Conservation (phyloP, 202 grass and related monocot species). For the Brachypodium distachyon region DNA sequence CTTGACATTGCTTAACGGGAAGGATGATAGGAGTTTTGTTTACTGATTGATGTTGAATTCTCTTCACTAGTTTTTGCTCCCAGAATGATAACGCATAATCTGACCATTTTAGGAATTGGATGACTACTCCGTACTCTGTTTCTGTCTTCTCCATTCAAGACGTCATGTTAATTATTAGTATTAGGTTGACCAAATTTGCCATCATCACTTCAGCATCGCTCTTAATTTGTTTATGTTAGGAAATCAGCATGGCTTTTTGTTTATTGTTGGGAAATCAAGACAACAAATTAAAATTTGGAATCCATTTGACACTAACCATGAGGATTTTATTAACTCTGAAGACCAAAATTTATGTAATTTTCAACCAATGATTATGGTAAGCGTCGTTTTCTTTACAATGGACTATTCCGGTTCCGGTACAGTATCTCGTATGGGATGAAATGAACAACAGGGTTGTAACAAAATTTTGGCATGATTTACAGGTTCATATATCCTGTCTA, state of each 20-base stretch:
- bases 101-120: not conserved
- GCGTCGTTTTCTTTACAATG: not conserved
- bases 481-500: not conserved
- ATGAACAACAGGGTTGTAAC: not conserved
- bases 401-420: too few species aligned
- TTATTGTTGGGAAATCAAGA: not conserved
- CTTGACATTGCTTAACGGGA: not conserved
- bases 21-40: not conserved
- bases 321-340: not conserved
- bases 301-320: not conserved
- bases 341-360: not conserved
- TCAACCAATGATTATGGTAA: not conserved
- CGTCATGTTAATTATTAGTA: not conserved
- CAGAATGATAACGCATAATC: not conserved
- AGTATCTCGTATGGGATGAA: not conserved
- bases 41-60: not conserved
- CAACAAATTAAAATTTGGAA: not conserved
- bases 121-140: not conserved
- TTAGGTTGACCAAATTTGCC: not conserved
- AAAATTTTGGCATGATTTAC: not conserved
- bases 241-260: not conserved
- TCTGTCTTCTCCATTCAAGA: not conserved
- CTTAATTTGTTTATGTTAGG: too few species aligned
- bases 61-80: not conserved
- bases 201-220: not conserved